Conservation (phyloP, 345 rosid species). For the Eucalyptus regnans region DNA sequence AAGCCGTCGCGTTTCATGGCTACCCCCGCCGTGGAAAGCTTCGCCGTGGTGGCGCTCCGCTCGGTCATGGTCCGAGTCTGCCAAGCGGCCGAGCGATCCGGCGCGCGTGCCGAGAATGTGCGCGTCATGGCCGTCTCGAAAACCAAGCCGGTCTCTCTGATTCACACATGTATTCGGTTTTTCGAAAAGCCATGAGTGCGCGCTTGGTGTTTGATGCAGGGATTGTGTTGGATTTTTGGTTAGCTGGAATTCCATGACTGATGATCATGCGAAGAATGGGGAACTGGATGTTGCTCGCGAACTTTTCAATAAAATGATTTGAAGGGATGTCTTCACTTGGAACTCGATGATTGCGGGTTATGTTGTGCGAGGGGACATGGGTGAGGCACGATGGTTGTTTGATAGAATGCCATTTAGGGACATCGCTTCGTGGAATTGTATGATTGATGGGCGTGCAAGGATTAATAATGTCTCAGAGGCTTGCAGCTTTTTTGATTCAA, state of each 20-base stretch:
- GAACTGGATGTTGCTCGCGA: not conserved
- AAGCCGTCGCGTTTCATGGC: conserved; percentile 18
- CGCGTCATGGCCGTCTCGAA: conserved; percentile 73
- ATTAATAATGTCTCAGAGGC: conserved; percentile 18
- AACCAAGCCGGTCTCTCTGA: conserved; percentile 69
- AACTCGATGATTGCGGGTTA: conserved; percentile 13
- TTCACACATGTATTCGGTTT: conserved; percentile 24
- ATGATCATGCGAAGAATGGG: conserved; percentile 33
- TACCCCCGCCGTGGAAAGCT: conserved; percentile 36
- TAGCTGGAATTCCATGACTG: conserved; percentile 42
- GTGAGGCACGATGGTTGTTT: conserved; percentile 27
- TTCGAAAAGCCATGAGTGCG: conserved; percentile 15
- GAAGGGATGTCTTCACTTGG: not conserved
- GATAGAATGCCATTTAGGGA: conserved; percentile 25
- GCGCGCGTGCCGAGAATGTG: conserved; percentile 32
- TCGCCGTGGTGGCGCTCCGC: conserved; percentile 51
- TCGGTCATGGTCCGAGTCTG: conserved; percentile 58
- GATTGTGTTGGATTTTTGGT: conserved; percentile 29
- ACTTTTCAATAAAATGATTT: not conserved
- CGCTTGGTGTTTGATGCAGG: conserved; percentile 30
- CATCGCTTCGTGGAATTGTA: conserved; percentile 33
- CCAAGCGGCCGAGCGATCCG: conserved; percentile 49
- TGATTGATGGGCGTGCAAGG: conserved; percentile 58
- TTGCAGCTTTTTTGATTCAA: not conserved
- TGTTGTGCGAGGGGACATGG: conserved; percentile 23